Evolutionary conservation across 2,329 filamentous ascomycete genomes (phyloP), one percentile per base, ranked within the genome.

Genomic region (Cladosporium cucumerinum): DNA sequence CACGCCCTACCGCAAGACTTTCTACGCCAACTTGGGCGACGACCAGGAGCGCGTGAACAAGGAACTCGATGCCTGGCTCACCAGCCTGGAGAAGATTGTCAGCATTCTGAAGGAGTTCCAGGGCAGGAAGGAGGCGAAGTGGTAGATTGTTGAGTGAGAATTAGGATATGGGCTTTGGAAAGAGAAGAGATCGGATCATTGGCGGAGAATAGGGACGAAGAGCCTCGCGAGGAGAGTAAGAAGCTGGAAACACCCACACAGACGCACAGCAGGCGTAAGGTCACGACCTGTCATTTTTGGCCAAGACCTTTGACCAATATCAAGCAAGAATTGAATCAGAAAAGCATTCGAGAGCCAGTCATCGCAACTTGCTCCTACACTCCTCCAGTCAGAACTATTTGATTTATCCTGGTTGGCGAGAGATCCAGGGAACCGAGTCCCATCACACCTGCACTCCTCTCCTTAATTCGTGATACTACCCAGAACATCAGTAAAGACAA

Each of bases 1-100:
- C 21, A 94, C 91, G 71, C 95, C 95, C 1, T 97, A 97, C 84
- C 87, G 94, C 71, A 92, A 91, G 77, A 91, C 94, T 79, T 98
- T 99, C 77, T 98, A 97, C 78, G 80, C 80, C 69, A 97, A 97
- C 86, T 84, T 99, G 51, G 93, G 91, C 43, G 81, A 82, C 23
- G 86, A 91, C 74, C 78, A 85, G 46, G 74, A 73, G 14, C 86
- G 89, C 78, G 89, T 95, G 57, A 72, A 83, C 59, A 75, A 79
- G 63, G 86, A 90, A 74, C 78, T 97, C 73, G 80, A 83, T 71
- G 80, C 82, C 68, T 97, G 94, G 85, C 82, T 98, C 67, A 81
- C 79, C n/a, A 87, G 89, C 10, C 81, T 98, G 72, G 89, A 95
- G 81, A 88, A 89, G 78, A 84, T 89, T 71, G 88, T 97, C 57